Percentiles rank a stretch among this genome's conserved stretches.
Evolutionary conservation across 148 eudicot species (phyloP).

Genomic region (Spergularia marina): DNA sequence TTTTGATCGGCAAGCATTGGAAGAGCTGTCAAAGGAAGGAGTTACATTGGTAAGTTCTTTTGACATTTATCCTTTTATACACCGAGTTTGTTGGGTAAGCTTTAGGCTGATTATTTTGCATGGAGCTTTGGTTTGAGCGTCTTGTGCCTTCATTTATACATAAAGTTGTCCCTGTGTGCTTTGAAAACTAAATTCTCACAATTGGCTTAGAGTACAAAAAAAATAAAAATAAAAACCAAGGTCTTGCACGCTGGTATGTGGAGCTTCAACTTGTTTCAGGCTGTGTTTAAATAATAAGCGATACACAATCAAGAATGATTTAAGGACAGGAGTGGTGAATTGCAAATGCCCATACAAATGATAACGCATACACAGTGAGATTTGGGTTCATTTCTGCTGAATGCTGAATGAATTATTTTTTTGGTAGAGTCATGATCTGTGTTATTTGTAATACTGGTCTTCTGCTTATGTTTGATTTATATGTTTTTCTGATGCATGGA

Average conservation of each 20-base stretch:
- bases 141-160: background rate
- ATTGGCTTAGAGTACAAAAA: background rate
- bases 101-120: background rate
- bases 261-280: too few species aligned
- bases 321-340: background rate
- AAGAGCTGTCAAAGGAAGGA: constrained; percentile 94
- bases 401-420: background rate
- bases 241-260: too few species aligned
- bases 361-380: background rate
- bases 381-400: background rate
- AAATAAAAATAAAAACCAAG: too few species aligned
- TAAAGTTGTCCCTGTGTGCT: background rate
- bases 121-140: background rate
- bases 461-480: background rate
- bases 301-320: background rate
- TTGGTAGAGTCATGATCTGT: background rate
- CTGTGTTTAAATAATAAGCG: too few species aligned
- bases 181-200: background rate
- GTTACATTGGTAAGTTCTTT: constrained; percentile 74
- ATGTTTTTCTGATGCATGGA: background rate
- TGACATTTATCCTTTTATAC: background rate
- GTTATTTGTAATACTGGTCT: background rate
- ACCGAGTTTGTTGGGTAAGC: background rate
- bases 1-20: constrained; percentile 84
- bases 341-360: background rate